A percentile compares a stretch with the other conserved stretches of the same genome.
These are phyloP conservation scores for Russula sp. DNA, from an alignment of 768 basidiomycete species.

Conservation along the genomic window DNA sequence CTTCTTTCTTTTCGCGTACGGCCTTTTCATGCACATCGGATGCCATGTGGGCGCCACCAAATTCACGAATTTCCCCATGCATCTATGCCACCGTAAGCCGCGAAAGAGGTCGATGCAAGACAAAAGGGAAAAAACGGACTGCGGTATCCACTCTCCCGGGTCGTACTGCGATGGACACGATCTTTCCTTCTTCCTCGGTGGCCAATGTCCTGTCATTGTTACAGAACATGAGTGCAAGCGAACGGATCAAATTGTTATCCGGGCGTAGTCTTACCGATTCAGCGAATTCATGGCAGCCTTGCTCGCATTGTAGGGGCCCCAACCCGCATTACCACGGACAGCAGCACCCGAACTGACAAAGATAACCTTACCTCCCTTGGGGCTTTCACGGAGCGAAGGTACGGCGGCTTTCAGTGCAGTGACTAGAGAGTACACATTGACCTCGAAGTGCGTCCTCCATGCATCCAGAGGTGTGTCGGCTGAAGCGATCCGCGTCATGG, in stretches of 20 bases:
- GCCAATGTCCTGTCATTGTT: slow-evolving; percentile 58
- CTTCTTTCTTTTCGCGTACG: slow-evolving; percentile 47
- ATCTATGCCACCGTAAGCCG: slow-evolving; percentile 41
- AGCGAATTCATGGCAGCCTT: slow-evolving; percentile 88
- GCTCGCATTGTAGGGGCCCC: slow-evolving; percentile 76
- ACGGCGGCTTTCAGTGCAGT: slow-evolving; percentile 58
- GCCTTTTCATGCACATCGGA: slow-evolving; percentile 51
- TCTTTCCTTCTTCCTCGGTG: slow-evolving; percentile 63
- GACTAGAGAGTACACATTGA: slow-evolving; percentile 84
- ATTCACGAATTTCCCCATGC: slow-evolving; percentile 51
- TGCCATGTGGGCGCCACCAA: slow-evolving; percentile 48
- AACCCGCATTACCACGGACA: slow-evolving; percentile 53
- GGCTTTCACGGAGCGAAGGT: slow-evolving; percentile 58
- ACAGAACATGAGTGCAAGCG: not conserved
- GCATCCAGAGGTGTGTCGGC: slow-evolving; percentile 41
- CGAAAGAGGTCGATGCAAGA: not conserved
- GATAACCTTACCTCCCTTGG: slow-evolving; percentile 56
- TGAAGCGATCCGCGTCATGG: slow-evolving; percentile 53
- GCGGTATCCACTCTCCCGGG: slow-evolving; percentile 85
- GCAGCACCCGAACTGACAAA: slow-evolving; percentile 87
- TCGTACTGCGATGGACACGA: slow-evolving; percentile 69
- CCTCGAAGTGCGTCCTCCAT: slow-evolving; percentile 72
- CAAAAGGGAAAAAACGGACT: slow-evolving; percentile 36
- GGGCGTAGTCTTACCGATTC: slow-evolving; percentile 31
- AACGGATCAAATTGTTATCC: not conserved